phyloP scores from a whole-genome alignment of 2,329 filamentous ascomycete genomes.

The Pseudocercospora fuligena region DNA sequence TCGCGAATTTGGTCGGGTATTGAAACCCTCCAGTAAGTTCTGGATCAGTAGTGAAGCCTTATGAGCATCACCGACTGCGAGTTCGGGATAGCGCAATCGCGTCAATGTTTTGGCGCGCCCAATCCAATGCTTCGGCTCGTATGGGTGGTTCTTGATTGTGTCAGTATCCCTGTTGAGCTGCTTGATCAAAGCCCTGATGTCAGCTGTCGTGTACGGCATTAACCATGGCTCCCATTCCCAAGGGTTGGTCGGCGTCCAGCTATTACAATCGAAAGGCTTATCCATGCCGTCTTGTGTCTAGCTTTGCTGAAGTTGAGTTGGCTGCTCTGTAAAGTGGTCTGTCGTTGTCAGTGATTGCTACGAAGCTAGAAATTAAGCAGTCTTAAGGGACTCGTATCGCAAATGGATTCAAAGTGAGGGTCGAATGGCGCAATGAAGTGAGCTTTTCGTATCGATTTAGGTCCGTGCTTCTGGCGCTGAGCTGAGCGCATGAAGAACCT shows the following conservation, averaged over 20 bases:
- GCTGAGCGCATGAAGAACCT: neutral
- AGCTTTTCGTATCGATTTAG: neutral
- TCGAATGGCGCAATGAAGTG: neutral
- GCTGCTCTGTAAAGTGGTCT: neutral
- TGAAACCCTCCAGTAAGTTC: slow-evolving; percentile 16
- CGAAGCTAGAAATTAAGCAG: neutral
- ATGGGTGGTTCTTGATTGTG: slow-evolving; percentile 28
- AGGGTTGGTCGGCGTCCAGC: slow-evolving; percentile 28
- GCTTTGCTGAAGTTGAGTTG: neutral
- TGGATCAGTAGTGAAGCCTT: slow-evolving; percentile 33
- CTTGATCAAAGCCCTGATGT: slow-evolving; percentile 9
- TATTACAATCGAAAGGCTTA: slow-evolving; percentile 20
- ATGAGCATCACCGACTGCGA: slow-evolving; percentile 36
- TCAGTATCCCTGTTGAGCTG: slow-evolving; percentile 25
- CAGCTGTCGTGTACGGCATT: neutral
- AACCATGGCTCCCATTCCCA: slow-evolving; percentile 19
- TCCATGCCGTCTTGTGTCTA: slow-evolving; percentile 26
- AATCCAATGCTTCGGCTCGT: slow-evolving; percentile 36
- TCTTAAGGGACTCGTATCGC: neutral
- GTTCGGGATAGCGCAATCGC: slow-evolving; percentile 35
- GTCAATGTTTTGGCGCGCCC: slow-evolving; percentile 27
- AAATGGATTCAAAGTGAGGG: neutral
- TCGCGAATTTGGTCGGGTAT: slow-evolving; percentile 18
- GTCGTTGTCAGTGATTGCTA: neutral
- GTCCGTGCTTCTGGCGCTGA: neutral